A percentile compares a stretch with the other conserved stretches of the same genome.
Evolutionary conservation across 805 yeast species (phyloP).

Genomic region (Metschnikowia lachancei): DNA sequence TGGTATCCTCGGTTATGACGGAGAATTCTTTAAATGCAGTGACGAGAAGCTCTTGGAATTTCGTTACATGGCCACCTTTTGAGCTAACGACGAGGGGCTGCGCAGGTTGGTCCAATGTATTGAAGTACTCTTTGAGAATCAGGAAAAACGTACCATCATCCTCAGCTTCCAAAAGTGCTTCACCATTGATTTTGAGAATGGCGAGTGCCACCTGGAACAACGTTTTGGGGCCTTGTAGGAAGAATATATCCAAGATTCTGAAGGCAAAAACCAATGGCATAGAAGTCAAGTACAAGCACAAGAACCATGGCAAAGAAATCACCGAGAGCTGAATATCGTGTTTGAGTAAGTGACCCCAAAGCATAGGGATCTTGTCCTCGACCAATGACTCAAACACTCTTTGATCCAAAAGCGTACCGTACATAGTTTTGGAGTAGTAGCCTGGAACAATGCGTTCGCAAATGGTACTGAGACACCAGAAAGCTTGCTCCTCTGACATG

Average conservation of each 20-base stretch:
- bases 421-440: constrained; percentile 95
- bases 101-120: constrained; percentile 71
- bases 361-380: constrained; percentile 80
- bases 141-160: constrained; percentile 94
- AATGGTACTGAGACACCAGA: constrained; percentile 79
- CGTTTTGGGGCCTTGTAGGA: constrained; percentile 84
- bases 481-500: constrained; percentile 96
- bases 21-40: constrained; percentile 91
- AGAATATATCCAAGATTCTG: constrained; percentile 84
- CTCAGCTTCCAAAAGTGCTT: constrained; percentile 67
- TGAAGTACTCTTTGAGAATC: constrained; percentile 78
- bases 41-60: constrained; percentile 85
- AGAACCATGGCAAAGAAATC: constrained; percentile 94
- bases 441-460: constrained; percentile 92
- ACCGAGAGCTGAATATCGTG: constrained; percentile 90
- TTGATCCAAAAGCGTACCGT: constrained; percentile 93
- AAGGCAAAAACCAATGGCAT: constrained; percentile 95
- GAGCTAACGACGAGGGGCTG: constrained; percentile 68
- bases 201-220: constrained; percentile 93
- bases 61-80: constrained; percentile 65
- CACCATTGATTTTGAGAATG: constrained; percentile 84
- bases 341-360: constrained; percentile 76
- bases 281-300: constrained; percentile 82
- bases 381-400: constrained; percentile 89
- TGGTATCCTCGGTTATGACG: constrained; percentile 70